Evolutionary conservation across 805 yeast genomes (phyloP), one percentile per base, ranked within the genome.

Genomic region (Lipomyces mesembrius): DNA sequence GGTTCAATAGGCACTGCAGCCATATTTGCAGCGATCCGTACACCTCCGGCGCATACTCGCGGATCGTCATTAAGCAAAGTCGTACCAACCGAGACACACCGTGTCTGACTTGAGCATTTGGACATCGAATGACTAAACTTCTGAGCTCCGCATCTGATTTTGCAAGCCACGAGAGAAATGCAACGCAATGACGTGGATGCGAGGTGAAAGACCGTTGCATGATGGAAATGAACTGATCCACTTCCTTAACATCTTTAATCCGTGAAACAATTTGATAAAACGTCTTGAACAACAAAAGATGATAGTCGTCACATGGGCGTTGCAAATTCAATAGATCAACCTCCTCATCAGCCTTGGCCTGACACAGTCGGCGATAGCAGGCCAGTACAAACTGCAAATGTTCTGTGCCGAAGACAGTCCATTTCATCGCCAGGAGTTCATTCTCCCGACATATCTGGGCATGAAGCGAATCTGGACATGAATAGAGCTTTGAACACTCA

Each of bases 81-180:
- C 29, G 37, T 11, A 67, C 59, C 35, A 64, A 37, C 22, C 53
- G 34, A 12, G 64, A n/a, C 12, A 59, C 43, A 9, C 64, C 67
- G 17, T 63, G 57, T 7, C 70, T 39, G 32, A 64, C 52, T 1
- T 29, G 49, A n/a, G 39, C 46, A 43, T 65, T 58, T 3, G 70
- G 66, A 35, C 70, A 67, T 27, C 70, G 61, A 14, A 64, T 59
- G n/a, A 67, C 39, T 17, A 67, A 37, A 17, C 61, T 63, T 22
- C 61, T 27, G 7, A 49, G 46, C 25, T 61, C 61, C 9, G 25
- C 14, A 3, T 61, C 62, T 14, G 39, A 29, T 14, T 39, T 54
- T 2, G 62, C 55, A 9, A 67, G 52, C 70, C 70, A 67, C 20
- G 60, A 39, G 22, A 67, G 25, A 53, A 67, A 61, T 17, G 64